Base-by-base conservation (phyloP, 1,284 basidiomycete species). In the Malassezia pachydermatis region DNA sequence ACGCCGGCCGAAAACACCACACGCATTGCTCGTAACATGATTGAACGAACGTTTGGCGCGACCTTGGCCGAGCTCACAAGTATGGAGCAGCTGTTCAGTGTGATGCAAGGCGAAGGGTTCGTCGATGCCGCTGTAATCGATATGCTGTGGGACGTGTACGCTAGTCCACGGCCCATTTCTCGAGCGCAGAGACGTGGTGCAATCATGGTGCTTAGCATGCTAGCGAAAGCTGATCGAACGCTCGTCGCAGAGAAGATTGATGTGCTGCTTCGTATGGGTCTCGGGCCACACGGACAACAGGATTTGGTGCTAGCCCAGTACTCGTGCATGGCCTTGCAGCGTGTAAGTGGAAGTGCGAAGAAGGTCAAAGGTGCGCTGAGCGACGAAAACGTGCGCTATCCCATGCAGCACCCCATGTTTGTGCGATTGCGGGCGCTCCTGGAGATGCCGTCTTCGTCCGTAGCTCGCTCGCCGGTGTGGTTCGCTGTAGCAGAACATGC, bases 21-120 rank as follows among this genome's bases (percentile, higher is more conserved):
- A 60, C 78, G 88, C n/a, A 92, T 98, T 40, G 80, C 90, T n/a
- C 89, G 88, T 74, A 95, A 98, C 72, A 87, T 98, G 81, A 88
- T 98, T 45, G 64, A 71, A 46, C 60, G 60, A 36, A 70, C 68
- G 14, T 63, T 64, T 43, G 62, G 61, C 39, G 86, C 90, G 1
- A 92, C 89, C 0, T 77, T 98, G 13, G 94, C 94, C 3, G 92
- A 98, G 72, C 76, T 98, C 40, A 98, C 89, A 0, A 92, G 88
- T 60, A 75, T 98, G 48, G 94, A 98, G 70, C 88, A 95, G 74
- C 83, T 98, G 76, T 82, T 98, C 81, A 80, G 86, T 33, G 86
- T 85, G 27, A 86, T 96, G 84, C 89, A 92, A 83, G 62, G 66
- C n/a, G 76, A 77, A 43, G 83, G 84, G 9, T 81, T 84, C 38